A percentile compares a stretch with the other conserved stretches of the same genome.
Evolutionary conservation across 371 early-diverging fungal species (phyloP).

Genomic region (Zychaea mexicana): DNA sequence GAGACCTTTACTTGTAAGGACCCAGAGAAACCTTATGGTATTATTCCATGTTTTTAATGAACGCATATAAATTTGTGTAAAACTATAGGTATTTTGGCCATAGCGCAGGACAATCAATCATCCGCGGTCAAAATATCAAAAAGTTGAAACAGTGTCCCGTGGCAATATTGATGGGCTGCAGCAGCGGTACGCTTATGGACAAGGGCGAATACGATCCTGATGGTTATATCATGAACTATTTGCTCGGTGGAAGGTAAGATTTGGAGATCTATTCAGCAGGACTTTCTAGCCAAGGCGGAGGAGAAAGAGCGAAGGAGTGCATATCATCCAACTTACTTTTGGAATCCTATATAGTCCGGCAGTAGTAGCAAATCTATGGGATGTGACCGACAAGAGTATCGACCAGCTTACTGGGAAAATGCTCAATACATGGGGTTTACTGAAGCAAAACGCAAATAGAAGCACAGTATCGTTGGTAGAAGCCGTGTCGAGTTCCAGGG

Average conservation of each 20-base stretch:
- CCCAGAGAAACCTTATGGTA: neutral
- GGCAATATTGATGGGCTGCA: conserved; percentile 89
- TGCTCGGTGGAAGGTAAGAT: conserved; percentile 73
- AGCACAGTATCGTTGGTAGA: conserved; percentile 59
- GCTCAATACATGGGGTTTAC: conserved; percentile 76
- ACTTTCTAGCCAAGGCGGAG: no score
- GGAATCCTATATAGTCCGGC: conserved; percentile 59
- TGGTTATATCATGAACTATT: conserved; percentile 79
- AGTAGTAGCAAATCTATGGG: conserved; percentile 97
- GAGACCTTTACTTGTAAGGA: conserved; percentile 80
- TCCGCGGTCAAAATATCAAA: conserved; percentile 69
- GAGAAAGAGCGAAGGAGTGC: neutral
- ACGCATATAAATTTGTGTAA: neutral
- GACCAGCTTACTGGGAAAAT: conserved; percentile 82
- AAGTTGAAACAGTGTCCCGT: conserved; percentile 71
- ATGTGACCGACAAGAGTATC: conserved; percentile 98
- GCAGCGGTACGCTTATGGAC: conserved; percentile 74
- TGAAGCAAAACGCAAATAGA: conserved; percentile 9
- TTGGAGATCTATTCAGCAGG: neutral
- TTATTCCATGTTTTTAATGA: conserved; percentile 3
- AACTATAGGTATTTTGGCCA: conserved; percentile 94
- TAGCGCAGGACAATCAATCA: conserved; percentile 91
- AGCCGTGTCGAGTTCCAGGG: conserved; percentile 76
- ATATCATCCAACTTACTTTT: neutral
- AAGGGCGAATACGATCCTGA: conserved; percentile 87